Conservation (phyloP, 192 early-diverging fungal genomes). For the Podila horticola region DNA sequence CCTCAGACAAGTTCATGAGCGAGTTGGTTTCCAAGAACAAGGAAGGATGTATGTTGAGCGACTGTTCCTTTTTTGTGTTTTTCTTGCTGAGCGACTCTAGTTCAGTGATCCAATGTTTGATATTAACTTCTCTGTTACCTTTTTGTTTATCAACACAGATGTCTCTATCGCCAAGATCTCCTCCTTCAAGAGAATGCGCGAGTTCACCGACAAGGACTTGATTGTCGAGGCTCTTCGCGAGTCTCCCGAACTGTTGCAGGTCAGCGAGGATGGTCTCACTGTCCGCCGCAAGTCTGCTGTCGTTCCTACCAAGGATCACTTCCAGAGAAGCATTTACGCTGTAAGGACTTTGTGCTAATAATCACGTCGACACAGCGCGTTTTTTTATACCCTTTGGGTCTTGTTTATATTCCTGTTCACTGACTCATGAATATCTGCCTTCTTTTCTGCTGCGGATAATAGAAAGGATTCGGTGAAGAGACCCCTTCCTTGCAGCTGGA, state of each 20-base stretch:
- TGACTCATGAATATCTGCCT: neutral
- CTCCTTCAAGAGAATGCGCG: constrained; percentile 68
- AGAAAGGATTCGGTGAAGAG: constrained; percentile 57
- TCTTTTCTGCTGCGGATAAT: neutral
- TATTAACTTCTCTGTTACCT: too few relatives aligned
- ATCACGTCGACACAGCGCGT: neutral
- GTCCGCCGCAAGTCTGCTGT: constrained; percentile 61
- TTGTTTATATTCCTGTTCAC: constrained; percentile 20
- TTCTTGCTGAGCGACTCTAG: too few relatives aligned
- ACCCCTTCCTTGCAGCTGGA: constrained; percentile 52
- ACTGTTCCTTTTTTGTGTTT: neutral
- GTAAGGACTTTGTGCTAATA: constrained; percentile 48
- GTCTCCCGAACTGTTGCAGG: constrained; percentile 63
- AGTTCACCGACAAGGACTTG: constrained; percentile 51
- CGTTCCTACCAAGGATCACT: constrained; percentile 41
- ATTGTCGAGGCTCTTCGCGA: constrained; percentile 65
- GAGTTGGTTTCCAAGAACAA: constrained; percentile 48
- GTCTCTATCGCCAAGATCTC: constrained; percentile 59
- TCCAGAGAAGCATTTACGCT: constrained; percentile 60
- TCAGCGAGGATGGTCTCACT: constrained; percentile 56
- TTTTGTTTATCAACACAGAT: constrained; percentile 24
- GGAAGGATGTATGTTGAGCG: constrained; percentile 59
- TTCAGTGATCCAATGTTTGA: too few relatives aligned
- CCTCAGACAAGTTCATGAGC: constrained; percentile 64
- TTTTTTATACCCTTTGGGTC: neutral